Evolutionary conservation across 495 filamentous ascomycete species (phyloP).

Genomic region (Penicillium waksmanii): DNA sequence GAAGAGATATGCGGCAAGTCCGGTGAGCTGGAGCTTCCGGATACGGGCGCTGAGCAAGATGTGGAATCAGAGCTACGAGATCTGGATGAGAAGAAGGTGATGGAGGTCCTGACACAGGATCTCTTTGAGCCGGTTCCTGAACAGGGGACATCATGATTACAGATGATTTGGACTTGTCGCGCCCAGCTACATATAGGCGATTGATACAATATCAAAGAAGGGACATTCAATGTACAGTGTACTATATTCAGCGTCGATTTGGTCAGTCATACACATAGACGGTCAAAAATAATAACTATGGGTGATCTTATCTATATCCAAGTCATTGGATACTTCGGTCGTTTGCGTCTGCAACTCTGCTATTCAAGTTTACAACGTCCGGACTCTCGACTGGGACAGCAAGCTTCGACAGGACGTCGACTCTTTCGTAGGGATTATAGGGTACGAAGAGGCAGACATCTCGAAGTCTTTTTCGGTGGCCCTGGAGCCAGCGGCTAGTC

Average conservation of each 20-base stretch:
- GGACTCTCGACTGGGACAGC: too few species aligned
- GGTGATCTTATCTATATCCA: background rate
- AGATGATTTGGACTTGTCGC: background rate
- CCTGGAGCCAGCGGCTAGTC: background rate
- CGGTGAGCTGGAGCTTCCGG: slow-evolving; percentile 19
- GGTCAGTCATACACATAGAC: slow-evolving; percentile 7
- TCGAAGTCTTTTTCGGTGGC: background rate
- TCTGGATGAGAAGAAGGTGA: slow-evolving; percentile 42
- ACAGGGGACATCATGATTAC: background rate
- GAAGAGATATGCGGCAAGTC: slow-evolving; percentile 19
- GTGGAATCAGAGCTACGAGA: slow-evolving; percentile 27
- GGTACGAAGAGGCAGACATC: background rate
- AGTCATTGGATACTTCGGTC: background rate
- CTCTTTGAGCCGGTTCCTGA: slow-evolving; percentile 31
- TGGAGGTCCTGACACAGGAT: slow-evolving; percentile 48
- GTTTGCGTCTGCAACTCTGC: background rate
- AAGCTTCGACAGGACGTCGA: too few species aligned
- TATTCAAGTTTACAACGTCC: too few species aligned
- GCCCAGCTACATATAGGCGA: background rate
- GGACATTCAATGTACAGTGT: background rate
- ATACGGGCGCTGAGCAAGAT: slow-evolving; percentile 15
- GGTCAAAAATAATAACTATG: slow-evolving; percentile 1
- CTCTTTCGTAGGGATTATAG: background rate
- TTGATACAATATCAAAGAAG: background rate
- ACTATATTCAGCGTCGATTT: slow-evolving; percentile 10